phyloP scores from a whole-genome alignment of 2,329 filamentous ascomycete species.

The Celoporthe dispersa region DNA sequence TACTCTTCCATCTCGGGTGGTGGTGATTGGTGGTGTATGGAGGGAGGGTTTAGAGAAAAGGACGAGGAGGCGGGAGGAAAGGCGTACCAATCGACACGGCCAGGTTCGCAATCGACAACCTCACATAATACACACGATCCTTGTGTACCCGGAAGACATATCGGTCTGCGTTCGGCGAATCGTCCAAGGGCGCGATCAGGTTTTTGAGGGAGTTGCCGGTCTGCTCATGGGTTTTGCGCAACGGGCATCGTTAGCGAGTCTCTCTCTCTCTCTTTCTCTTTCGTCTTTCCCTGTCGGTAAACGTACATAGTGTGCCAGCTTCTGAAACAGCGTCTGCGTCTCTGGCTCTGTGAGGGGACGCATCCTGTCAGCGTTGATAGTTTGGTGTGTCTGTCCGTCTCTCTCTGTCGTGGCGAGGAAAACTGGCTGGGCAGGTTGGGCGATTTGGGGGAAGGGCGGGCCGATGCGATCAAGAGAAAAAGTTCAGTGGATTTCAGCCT shows the following conservation, averaged over 20 bases:
- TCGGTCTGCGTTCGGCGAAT: slow-evolving; percentile 71
- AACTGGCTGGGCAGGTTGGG: not conserved
- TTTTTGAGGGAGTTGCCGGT: slow-evolving; percentile 85
- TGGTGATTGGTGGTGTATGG: not conserved
- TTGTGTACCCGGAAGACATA: slow-evolving; percentile 86
- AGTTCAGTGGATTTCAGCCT: slow-evolving; percentile 10
- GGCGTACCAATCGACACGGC: slow-evolving; percentile 84
- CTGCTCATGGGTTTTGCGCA: not conserved
- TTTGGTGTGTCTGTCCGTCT: not conserved
- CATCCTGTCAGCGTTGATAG: slow-evolving; percentile 56
- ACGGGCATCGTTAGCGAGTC: not conserved
- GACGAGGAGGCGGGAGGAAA: slow-evolving; percentile 31
- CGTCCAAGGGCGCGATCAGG: slow-evolving; percentile 75
- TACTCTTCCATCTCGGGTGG: not conserved
- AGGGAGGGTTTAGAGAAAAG: not conserved
- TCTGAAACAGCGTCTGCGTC: slow-evolving; percentile 83
- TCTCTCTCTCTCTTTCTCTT: too few species aligned
- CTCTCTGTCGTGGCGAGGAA: not conserved
- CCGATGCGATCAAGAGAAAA: slow-evolving; percentile 13
- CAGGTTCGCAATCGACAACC: slow-evolving; percentile 86
- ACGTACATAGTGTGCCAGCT: slow-evolving; percentile 80
- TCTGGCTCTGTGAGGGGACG: slow-evolving; percentile 79
- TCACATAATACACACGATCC: slow-evolving; percentile 88
- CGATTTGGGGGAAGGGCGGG: not conserved
- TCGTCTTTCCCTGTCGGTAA: not conserved